Conservation (phyloP, 2,329 filamentous ascomycete species). For the Nemania abortiva region DNA sequence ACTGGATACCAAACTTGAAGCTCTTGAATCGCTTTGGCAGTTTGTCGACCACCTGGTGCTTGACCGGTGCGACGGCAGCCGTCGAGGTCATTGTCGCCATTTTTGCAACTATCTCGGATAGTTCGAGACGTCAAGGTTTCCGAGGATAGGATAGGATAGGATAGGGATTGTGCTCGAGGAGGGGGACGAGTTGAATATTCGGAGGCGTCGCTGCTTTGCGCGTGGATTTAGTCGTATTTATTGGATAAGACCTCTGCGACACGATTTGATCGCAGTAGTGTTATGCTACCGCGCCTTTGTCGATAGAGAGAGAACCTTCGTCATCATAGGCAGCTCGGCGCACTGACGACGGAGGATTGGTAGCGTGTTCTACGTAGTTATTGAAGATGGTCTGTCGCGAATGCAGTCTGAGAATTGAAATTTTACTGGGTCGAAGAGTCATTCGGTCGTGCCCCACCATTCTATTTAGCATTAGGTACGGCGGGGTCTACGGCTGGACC, state of each 20-base stretch:
- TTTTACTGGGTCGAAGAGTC: slow-evolving; percentile 43
- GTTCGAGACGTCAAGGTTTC: background rate
- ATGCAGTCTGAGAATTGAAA: slow-evolving; percentile 24
- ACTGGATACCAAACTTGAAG: slow-evolving; percentile 95
- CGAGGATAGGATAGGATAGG: background rate
- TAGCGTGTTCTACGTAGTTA: background rate
- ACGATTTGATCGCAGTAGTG: slow-evolving; percentile 13
- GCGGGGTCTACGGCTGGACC: slow-evolving; percentile 17
- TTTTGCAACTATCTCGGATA: slow-evolving; percentile 3
- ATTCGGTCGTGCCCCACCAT: slow-evolving; percentile 50
- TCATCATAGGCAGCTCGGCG: slow-evolving; percentile 37
- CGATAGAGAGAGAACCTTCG: slow-evolving; percentile 14
- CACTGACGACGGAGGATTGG: background rate
- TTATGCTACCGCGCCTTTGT: slow-evolving; percentile 37
- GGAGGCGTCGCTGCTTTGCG: slow-evolving; percentile 14
- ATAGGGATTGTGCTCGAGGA: background rate
- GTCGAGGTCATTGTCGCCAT: slow-evolving; percentile 49
- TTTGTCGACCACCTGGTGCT: slow-evolving; percentile 90
- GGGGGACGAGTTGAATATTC: background rate
- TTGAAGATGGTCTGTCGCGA: slow-evolving; percentile 1
- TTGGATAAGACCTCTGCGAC: slow-evolving; percentile 14
- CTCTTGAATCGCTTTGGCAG: slow-evolving; percentile 92
- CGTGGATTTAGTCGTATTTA: background rate
- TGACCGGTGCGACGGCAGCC: slow-evolving; percentile 61
- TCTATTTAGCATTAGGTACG: slow-evolving; percentile 11